Base-by-base conservation (phyloP, 1,284 basidiomycete species). In the Cryptococcus sp. region DNA sequence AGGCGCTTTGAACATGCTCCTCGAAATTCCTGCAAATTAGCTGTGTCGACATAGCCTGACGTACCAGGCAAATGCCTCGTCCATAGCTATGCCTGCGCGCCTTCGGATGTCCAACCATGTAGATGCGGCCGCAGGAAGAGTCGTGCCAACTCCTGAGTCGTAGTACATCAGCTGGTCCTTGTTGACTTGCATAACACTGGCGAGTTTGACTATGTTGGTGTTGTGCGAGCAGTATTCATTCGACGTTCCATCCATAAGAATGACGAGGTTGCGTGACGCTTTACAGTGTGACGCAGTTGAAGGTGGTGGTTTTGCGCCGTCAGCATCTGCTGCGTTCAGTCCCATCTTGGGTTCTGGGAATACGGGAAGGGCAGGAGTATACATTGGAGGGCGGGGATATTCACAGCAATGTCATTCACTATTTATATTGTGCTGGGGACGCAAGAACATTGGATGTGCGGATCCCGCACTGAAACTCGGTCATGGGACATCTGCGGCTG, bases 191-290 rank as follows among this genome's bases (percentile, higher is more conserved):
- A 62, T 45, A n/a, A 62, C 50, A n/a, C 37, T 37, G 17, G 55
- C 53, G 23, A 68, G 63, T 40, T 64, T 66, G 56, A 75, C 66
- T 20, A 75, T 64, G 51, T 70, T 66, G 15, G 61, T 56, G 50
- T 72, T 70, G 4, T 29, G 52, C 15, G 19, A 29, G 11, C 57
- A 58, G 61, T 63, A 71, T 44, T 65, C 52, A 50, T 71, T 65
- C 26, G 52, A 49, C 4, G 67, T 66, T 3, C 69, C 69, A 48
- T 71, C 69, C 37, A 68, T 52, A 40, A 67, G 62, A 29, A 71
- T 55, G 20, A 71, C 63, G 43, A 71, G 50, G 60, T 69, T 71
- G 11, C 67, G 62, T 1, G 22, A n/a, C 22, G 45, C 15, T 26
- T 22, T 16, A 13, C 5, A 34, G 8, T 7, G 13, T 34, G 29